A percentile compares a stretch with the other conserved stretches of the same genome.
phyloP scores from a whole-genome alignment of 768 basidiomycete genomes.

The Lactarius vividus region DNA sequence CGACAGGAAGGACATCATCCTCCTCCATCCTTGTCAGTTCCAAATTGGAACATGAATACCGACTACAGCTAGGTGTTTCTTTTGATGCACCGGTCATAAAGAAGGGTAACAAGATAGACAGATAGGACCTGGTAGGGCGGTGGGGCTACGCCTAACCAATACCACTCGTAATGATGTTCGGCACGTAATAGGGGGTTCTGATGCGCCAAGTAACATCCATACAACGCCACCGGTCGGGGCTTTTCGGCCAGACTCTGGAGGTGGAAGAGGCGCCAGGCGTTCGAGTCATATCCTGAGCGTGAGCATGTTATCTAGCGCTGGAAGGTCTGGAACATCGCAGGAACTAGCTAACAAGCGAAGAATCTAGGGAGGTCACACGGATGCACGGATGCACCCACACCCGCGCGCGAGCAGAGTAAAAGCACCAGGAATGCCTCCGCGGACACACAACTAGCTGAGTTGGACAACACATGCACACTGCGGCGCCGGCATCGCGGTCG shows the following conservation, averaged over 20 bases:
- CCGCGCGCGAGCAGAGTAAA: neutral
- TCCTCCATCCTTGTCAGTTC: neutral
- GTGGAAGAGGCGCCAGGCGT: neutral
- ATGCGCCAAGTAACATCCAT: neutral
- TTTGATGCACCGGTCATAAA: neutral
- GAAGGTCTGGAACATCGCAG: neutral
- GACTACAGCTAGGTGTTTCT: neutral
- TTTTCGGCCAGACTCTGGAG: constrained; percentile 1
- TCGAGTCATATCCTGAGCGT: neutral
- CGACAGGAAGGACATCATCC: constrained; percentile 2
- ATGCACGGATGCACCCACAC: neutral
- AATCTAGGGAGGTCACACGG: neutral
- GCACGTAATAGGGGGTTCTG: neutral
- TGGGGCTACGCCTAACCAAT: neutral
- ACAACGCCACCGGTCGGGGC: neutral
- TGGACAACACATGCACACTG: neutral
- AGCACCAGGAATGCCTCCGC: constrained; percentile 2
- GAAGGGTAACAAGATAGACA: neutral
- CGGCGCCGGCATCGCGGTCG: constrained; percentile 7
- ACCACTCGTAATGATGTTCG: neutral
- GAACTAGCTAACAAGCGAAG: neutral
- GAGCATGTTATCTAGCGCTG: constrained; percentile 11
- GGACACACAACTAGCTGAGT: neutral
- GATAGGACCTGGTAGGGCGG: neutral
- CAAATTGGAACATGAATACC: neutral